phyloP scores from a whole-genome alignment of 164 flowering plant genomes.

The Stephania yunnanensis region DNA sequence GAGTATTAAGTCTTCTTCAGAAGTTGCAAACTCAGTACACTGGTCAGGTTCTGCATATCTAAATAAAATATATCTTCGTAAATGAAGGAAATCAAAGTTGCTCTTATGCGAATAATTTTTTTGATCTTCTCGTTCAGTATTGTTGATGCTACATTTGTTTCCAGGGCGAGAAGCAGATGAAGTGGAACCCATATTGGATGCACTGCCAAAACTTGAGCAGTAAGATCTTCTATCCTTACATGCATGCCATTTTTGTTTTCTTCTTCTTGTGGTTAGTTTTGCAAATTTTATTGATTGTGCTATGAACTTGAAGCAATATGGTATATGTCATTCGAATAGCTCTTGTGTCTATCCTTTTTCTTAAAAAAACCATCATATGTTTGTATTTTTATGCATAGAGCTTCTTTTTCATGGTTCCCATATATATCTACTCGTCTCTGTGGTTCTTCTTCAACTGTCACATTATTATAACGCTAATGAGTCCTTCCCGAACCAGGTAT shows the following conservation, averaged over 20 bases:
- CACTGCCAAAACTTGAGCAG: constrained; percentile 90
- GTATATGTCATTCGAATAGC: not conserved
- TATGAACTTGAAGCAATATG: too few relatives aligned
- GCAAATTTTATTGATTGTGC: not conserved
- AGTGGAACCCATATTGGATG: constrained; percentile 89
- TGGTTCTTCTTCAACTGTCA: not conserved
- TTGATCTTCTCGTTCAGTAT: not conserved
- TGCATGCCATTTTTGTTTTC: not conserved
- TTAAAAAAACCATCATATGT: too few relatives aligned
- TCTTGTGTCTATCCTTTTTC: not conserved
- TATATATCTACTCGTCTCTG: not conserved
- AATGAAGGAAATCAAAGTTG: not conserved
- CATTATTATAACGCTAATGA: not conserved
- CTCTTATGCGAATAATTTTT: not conserved
- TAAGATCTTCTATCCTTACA: constrained; percentile 30
- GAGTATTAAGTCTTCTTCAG: too few relatives aligned
- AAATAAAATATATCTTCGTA: not conserved
- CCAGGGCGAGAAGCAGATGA: constrained; percentile 92
- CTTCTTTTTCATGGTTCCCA: too few relatives aligned
- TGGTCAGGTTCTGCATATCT: not conserved
- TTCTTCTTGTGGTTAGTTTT: not conserved
- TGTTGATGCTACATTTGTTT: not conserved
- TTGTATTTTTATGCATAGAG: too few relatives aligned
- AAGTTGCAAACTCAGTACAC: not conserved
- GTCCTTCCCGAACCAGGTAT: constrained; percentile 42